A percentile compares a stretch with the other conserved stretches of the same genome.
These are phyloP conservation scores for Poa annua DNA, from an alignment of 176 grass and related monocot genomes.

Conservation along the genomic window DNA sequence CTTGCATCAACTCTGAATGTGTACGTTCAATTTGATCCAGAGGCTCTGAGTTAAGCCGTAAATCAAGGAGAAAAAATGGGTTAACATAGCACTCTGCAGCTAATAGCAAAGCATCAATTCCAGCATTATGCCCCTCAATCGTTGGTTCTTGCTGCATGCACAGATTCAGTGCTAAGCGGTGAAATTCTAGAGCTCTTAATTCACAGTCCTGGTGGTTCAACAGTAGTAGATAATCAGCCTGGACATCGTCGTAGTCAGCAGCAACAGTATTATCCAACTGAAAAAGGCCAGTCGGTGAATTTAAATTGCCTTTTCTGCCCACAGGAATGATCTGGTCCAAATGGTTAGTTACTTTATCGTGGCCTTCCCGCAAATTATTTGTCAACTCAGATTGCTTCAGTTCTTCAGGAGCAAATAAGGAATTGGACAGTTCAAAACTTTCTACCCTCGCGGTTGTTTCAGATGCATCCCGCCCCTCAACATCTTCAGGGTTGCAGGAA, in stretches of 20 bases:
- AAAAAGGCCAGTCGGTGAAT: conserved; percentile 45
- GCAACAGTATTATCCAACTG: conserved; percentile 66
- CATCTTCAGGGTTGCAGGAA: conserved; percentile 50
- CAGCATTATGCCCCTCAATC: conserved; percentile 78
- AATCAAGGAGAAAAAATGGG: conserved; percentile 77
- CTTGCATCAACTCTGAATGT: conserved; percentile 60
- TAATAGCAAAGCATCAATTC: conserved; percentile 90
- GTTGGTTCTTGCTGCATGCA: conserved; percentile 67
- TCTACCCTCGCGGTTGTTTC: conserved; percentile 53
- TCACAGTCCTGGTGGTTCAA: conserved; percentile 72
- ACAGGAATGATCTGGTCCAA: conserved; percentile 46
- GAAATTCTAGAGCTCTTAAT: conserved; percentile 80
- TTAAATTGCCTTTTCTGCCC: conserved; percentile 45
- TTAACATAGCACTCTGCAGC: conserved; percentile 94
- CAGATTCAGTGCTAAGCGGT: conserved; percentile 74
- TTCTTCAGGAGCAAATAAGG: conserved; percentile 78
- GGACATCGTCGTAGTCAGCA: conserved; percentile 74
- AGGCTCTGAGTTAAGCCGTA: conserved; percentile 59
- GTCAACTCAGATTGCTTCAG: conserved; percentile 68
- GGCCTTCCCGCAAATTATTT: conserved; percentile 50
- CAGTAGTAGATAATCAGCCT: conserved; percentile 87
- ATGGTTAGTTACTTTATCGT: conserved; percentile 49
- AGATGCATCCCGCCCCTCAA: conserved; percentile 50
- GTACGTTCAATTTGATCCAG: conserved; percentile 64
- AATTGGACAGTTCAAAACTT: conserved; percentile 51